Percentiles rank a stretch among this genome's conserved stretches.
These are phyloP conservation scores for Apiospora koreana DNA, from an alignment of 2,329 filamentous ascomycete species.

Conservation along the genomic window DNA sequence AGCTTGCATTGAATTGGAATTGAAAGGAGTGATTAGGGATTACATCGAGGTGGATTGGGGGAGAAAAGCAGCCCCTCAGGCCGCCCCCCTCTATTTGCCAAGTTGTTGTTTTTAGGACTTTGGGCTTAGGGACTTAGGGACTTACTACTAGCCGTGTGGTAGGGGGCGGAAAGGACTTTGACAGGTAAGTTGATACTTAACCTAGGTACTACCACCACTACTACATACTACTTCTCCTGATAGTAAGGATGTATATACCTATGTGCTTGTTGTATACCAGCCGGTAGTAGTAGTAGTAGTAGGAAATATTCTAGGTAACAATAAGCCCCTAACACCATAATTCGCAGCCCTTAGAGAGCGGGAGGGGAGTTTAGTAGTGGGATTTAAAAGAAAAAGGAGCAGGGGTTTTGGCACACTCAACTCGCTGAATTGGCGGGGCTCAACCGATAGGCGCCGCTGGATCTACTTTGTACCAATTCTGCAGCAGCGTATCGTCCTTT, in stretches of 20 bases:
- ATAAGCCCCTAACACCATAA: background rate
- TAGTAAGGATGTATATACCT: too few relatives aligned
- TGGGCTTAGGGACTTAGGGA: background rate
- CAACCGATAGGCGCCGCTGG: constrained; percentile 9
- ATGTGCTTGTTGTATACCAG: too few relatives aligned
- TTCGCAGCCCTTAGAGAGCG: background rate
- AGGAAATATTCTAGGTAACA: too few relatives aligned
- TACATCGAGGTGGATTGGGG: background rate
- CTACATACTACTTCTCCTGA: too few relatives aligned
- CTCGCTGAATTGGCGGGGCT: constrained; percentile 11
- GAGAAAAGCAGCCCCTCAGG: background rate
- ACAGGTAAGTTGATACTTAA: background rate
- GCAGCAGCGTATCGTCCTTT: constrained; percentile 12
- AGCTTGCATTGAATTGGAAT: background rate
- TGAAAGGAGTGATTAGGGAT: background rate
- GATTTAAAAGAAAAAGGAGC: constrained; percentile 1
- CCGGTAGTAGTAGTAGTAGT: too few relatives aligned
- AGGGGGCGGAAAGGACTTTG: background rate
- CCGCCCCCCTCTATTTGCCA: background rate
- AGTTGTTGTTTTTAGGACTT: background rate
- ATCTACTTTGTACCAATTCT: constrained; percentile 6
- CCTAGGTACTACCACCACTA: background rate
- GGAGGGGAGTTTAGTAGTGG: constrained; percentile 9
- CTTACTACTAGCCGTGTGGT: background rate
- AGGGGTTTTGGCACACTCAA: background rate